Evolutionary conservation across 179 eudicot genomes (phyloP).

Genomic region (Corrigiola litoralis): DNA sequence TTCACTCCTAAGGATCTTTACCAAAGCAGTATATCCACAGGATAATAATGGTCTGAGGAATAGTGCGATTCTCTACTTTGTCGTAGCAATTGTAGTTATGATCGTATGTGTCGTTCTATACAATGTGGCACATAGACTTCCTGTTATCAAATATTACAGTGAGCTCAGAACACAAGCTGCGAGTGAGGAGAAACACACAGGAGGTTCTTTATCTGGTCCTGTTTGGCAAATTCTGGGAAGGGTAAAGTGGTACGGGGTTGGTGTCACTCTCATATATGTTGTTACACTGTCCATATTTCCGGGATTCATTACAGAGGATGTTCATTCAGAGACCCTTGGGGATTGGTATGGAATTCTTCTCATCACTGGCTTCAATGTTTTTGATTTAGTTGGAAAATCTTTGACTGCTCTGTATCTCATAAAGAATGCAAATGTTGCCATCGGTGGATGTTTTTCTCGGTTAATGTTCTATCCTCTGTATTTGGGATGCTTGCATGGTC

Average conservation of each 20-base stretch:
- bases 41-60: slow-evolving; percentile 49
- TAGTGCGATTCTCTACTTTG: slow-evolving; percentile 71
- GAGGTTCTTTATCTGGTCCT: slow-evolving; percentile 33
- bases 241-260: slow-evolving; percentile 59
- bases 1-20: slow-evolving; percentile 55
- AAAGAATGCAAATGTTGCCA: slow-evolving; percentile 52
- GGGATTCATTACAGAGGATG: slow-evolving; percentile 76
- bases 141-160: slow-evolving; percentile 59
- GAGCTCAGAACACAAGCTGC: slow-evolving; percentile 50
- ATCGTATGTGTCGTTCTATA: slow-evolving; percentile 48
- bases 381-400: slow-evolving; percentile 69
- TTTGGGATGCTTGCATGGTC: slow-evolving; percentile 63
- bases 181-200: slow-evolving; percentile 42
- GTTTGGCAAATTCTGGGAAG: slow-evolving; percentile 52
- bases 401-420: slow-evolving; percentile 48
- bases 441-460: slow-evolving; percentile 53
- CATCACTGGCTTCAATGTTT: slow-evolving; percentile 58
- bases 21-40: slow-evolving; percentile 66
- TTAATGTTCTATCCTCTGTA: slow-evolving; percentile 60
- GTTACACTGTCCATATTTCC: slow-evolving; percentile 69
- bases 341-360: slow-evolving; percentile 72
- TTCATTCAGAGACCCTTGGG: slow-evolving; percentile 47
- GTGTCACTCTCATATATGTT: slow-evolving; percentile 39
- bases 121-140: slow-evolving; percentile 57
- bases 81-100: slow-evolving; percentile 54